Evolutionary conservation across 139 green algal species (phyloP), one percentile per base, ranked within the genome.

Genomic region (Chlamydomonas schloesseri): DNA sequence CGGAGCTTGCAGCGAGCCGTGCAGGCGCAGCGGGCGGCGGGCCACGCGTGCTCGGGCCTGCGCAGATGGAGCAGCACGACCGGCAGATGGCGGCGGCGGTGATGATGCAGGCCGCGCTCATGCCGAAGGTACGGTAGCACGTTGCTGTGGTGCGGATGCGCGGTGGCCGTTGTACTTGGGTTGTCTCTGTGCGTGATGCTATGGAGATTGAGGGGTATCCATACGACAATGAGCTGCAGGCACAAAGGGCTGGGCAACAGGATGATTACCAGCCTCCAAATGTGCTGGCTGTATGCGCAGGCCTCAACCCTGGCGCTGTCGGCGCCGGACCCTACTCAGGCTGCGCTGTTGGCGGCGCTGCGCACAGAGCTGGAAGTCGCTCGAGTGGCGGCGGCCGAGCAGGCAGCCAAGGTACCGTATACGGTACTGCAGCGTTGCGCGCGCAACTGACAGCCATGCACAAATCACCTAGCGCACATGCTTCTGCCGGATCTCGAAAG

Each of bases 321-420:
- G 42, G 37, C 4, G 36, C 36, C 24, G 26, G 26, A 31, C 18
- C 26, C 24, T 21, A 14, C 69, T 0, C 57, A 82, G 34, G 55
- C 75, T 8, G 76, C 58, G 34, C 60, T 62, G 28, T 0, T 74
- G 64, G 78, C 50, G 15, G 80, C 81, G 0, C 36, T 87, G 15
- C 53, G 53, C 0, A 33, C 36, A 14, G 69, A 87, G 81, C 34
- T 80, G n/a, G 81, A 87, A 36, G 81, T 78, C 17, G 81, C 81
- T 6, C 53, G 69, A 1, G 55, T 72, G 34, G 53, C 36, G 34
- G 55, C 31, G 55, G 81, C 81, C 6, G 81, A 79, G 68, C 47
- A 31, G 17, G 67, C 62, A 6, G 67, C 79, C 5, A 70, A 87
- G 81, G 81, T 79, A 53, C 0, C n/a, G n/a, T n/a, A n/a, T n/a